Conservation (phyloP, 768 basidiomycete species). For the Lanmaoa pseudosensibilis region DNA sequence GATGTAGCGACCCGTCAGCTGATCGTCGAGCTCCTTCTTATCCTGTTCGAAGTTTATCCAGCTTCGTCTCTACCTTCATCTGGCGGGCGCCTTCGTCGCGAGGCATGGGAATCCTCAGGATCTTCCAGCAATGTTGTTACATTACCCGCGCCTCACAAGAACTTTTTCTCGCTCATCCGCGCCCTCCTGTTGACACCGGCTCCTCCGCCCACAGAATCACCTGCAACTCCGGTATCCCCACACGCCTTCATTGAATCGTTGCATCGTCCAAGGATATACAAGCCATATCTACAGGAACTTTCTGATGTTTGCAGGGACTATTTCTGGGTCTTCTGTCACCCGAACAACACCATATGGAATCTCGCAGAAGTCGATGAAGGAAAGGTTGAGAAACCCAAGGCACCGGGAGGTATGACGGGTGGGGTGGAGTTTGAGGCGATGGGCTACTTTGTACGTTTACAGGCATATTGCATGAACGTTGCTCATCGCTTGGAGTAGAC, state of each 20-base stretch:
- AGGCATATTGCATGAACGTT: neutral
- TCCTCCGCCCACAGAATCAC: conserved; percentile 63
- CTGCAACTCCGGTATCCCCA: conserved; percentile 59
- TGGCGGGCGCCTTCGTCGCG: conserved; percentile 40
- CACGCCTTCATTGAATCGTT: conserved; percentile 80
- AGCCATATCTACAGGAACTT: conserved; percentile 78
- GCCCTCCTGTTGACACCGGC: conserved; percentile 72
- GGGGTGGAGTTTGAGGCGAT: conserved; percentile 99
- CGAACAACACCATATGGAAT: conserved; percentile 89
- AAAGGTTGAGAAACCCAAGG: conserved; percentile 84
- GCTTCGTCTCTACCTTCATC: conserved; percentile 60
- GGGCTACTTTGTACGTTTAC: conserved; percentile 79
- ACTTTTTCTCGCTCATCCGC: conserved; percentile 71
- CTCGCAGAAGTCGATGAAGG: conserved; percentile 80
- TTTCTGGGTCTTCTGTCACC: conserved; percentile 97
- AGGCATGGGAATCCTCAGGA: conserved; percentile 57
- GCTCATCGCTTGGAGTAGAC: conserved; percentile 52
- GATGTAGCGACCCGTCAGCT: conserved; percentile 88
- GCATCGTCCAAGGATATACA: conserved; percentile 72
- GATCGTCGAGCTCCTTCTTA: conserved; percentile 83
- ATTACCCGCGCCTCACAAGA: conserved; percentile 72
- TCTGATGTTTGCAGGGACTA: conserved; percentile 91
- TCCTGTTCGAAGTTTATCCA: conserved; percentile 89
- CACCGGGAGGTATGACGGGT: conserved; percentile 97
- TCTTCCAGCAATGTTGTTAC: conserved; percentile 53